Evolutionary conservation across 495 filamentous ascomycete genomes (phyloP).

Genomic region (Penicillium pancosmium): DNA sequence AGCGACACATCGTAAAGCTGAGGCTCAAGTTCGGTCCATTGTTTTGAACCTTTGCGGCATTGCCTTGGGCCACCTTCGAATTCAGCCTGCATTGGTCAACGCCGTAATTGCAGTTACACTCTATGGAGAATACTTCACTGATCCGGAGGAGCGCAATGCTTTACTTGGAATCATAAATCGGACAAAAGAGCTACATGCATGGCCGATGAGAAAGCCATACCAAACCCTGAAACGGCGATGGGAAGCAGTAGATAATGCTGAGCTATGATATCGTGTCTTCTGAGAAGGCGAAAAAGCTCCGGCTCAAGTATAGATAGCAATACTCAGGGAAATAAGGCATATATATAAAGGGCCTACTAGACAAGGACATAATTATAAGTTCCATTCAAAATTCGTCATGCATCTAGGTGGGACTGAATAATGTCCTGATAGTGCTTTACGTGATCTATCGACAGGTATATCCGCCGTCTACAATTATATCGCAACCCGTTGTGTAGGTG

Average conservation of each 20-base stretch:
- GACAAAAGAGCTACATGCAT: conserved; percentile 20
- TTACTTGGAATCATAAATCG: conserved; percentile 20
- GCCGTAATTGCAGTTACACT: conserved; percentile 29
- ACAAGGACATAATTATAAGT: too few relatives aligned
- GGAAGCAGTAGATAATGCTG: conserved; percentile 19
- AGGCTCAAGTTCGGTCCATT: conserved; percentile 29
- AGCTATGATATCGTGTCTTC: conserved; percentile 6
- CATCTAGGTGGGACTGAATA: not conserved
- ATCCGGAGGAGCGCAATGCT: conserved; percentile 25
- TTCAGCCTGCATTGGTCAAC: conserved; percentile 30
- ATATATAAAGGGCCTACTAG: too few relatives aligned
- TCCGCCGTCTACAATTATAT: conserved; percentile 68
- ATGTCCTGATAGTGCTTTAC: too few relatives aligned
- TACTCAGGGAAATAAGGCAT: too few relatives aligned
- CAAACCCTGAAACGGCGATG: conserved; percentile 15
- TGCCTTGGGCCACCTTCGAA: conserved; percentile 16
- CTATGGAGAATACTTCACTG: conserved; percentile 34
- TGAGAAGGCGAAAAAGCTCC: not conserved
- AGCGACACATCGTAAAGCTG: conserved; percentile 24
- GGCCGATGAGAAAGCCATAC: conserved; percentile 25
- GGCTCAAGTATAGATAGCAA: not conserved
- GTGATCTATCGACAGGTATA: conserved; percentile 26
- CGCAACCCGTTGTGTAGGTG: conserved; percentile 77
- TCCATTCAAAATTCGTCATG: not conserved
- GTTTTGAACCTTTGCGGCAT: conserved; percentile 33